phyloP scores from a whole-genome alignment of 129 eudicot genomes.

The Solidago caesia region DNA sequence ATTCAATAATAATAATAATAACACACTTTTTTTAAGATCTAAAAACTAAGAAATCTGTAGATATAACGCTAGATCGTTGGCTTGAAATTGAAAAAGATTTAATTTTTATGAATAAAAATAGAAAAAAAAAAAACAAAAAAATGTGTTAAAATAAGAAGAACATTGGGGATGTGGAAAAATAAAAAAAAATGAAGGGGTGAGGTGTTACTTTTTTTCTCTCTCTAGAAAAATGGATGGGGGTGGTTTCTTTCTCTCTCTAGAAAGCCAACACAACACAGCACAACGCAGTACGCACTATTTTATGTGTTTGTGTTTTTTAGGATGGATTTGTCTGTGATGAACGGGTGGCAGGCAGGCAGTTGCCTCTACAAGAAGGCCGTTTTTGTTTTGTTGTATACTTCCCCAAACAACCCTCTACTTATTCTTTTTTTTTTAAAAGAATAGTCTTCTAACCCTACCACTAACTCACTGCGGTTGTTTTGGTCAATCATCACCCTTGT shows the following conservation, averaged over 20 bases:
- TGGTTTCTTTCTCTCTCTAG: background rate
- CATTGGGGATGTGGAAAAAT: conserved; percentile 5
- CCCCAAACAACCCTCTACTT: no score
- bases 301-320: no score
- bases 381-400: no score
- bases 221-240: background rate
- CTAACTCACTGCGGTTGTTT: no score
- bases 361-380: no score
- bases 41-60: background rate
- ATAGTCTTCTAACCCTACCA: background rate
- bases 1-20: background rate
- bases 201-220: conserved; percentile 23
- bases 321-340: no score
- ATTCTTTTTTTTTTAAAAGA: background rate
- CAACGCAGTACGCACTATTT: no score
- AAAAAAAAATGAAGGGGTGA: conserved; percentile 8
- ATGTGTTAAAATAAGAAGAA: no score
- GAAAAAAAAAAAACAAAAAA: conserved; percentile 3
- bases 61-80: conserved; percentile 36
- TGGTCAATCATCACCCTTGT: no score
- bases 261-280: no score
- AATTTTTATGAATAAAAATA: conserved; percentile 6
- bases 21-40: no score
- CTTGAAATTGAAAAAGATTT: background rate
- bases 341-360: conserved; percentile 54